Percentiles rank a stretch among this genome's conserved stretches.
Evolutionary conservation across 805 yeast species (phyloP).

Genomic region (Citeromyces matritensis): DNA sequence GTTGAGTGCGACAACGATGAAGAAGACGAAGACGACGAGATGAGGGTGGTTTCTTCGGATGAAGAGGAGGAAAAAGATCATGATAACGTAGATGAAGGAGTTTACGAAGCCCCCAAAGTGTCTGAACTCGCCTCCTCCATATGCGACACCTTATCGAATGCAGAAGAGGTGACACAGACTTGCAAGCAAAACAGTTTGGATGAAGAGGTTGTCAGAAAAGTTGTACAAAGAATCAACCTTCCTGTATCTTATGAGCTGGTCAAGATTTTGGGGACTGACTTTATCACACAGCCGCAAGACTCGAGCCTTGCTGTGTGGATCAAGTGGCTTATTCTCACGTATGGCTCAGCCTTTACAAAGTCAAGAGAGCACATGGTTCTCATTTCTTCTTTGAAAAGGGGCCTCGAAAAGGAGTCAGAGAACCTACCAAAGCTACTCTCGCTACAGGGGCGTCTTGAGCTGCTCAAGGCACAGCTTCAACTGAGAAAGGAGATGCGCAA

Average conservation of each 20-base stretch:
- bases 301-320: conserved; percentile 50
- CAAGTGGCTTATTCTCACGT: conserved; percentile 61
- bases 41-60: conserved; percentile 4
- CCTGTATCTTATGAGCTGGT: conserved; percentile 25
- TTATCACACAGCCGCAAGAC: conserved; percentile 14
- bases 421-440: conserved; percentile 56
- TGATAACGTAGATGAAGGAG: conserved; percentile 9
- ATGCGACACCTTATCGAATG: conserved; percentile 9
- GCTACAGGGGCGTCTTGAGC: conserved; percentile 73
- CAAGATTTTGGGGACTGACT: conserved; percentile 25
- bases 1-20: conserved; percentile 4
- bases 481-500: conserved; percentile 40
- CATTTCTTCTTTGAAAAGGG: conserved; percentile 39
- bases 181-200: conserved; percentile 12
- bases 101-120: background rate
- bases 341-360: conserved; percentile 48
- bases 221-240: conserved; percentile 38
- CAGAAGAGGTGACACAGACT: conserved; percentile 16
- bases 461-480: conserved; percentile 61
- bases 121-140: conserved; percentile 4
- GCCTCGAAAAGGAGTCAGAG: conserved; percentile 38
- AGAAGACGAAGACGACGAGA: conserved; percentile 6
- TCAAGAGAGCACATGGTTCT: conserved; percentile 36
- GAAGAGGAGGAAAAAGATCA: conserved; percentile 7
- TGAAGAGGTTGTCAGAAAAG: conserved; percentile 26